Conservation (phyloP, 1,284 basidiomycete species). For the Earliella scabrosa region DNA sequence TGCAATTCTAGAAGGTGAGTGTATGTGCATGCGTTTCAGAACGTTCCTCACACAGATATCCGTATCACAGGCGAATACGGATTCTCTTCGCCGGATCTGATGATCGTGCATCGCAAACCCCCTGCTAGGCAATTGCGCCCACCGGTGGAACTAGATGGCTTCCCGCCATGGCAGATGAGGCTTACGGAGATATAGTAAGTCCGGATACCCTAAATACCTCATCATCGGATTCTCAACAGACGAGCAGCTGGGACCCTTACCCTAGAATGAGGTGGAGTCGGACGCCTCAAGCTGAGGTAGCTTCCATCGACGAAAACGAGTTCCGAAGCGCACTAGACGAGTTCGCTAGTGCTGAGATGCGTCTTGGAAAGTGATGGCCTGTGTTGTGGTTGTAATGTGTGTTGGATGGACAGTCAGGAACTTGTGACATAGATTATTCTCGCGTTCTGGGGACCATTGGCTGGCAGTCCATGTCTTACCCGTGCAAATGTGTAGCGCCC, state of each 20-base stretch:
- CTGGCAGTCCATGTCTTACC: too few species aligned
- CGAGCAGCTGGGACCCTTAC: constrained; percentile 13
- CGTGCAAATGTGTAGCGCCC: too few species aligned
- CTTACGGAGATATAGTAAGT: constrained; percentile 78
- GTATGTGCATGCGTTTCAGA: background rate
- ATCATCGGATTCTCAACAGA: background rate
- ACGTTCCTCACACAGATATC: background rate
- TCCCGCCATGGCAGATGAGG: constrained; percentile 79
- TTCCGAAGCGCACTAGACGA: constrained; percentile 73
- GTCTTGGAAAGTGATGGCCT: constrained; percentile 64
- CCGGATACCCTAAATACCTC: background rate
- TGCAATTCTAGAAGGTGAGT: constrained; percentile 60
- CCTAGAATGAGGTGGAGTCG: constrained; percentile 11
- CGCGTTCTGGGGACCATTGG: background rate
- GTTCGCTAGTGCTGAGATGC: constrained; percentile 72
- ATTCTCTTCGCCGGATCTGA: constrained; percentile 71
- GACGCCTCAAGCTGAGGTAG: constrained; percentile 8
- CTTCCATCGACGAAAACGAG: constrained; percentile 51
- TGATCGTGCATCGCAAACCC: constrained; percentile 67
- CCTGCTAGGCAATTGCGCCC: constrained; percentile 39
- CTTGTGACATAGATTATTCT: background rate
- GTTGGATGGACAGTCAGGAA: constrained; percentile 4
- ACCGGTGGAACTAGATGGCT: constrained; percentile 69
- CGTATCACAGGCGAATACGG: constrained; percentile 44
- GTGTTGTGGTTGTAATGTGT: constrained; percentile 15